These are phyloP conservation scores for Cercospora berteroae DNA, from an alignment of 2,329 filamentous ascomycete genomes.

Conservation along the genomic window DNA sequence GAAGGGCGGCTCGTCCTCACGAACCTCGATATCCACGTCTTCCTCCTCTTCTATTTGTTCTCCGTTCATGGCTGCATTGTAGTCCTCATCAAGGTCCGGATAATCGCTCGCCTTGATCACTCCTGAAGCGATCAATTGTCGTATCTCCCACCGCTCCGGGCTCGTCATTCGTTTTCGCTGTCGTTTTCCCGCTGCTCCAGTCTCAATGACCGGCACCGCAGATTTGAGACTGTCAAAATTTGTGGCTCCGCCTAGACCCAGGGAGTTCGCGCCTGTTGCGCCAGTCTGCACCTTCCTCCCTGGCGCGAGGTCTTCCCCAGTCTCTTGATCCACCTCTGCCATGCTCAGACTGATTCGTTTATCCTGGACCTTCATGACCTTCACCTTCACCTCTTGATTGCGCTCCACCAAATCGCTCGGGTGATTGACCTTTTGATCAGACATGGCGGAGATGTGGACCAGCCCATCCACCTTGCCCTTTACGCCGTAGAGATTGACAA, in stretches of 20 bases:
- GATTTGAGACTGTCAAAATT: slow-evolving; percentile 38
- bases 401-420: slow-evolving; percentile 81
- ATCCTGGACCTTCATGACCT: slow-evolving; percentile 83
- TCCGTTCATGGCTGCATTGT: slow-evolving; percentile 80
- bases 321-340: slow-evolving; percentile 93
- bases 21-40: slow-evolving; percentile 94
- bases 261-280: slow-evolving; percentile 85
- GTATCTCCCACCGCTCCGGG: slow-evolving; percentile 95
- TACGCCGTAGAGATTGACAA: slow-evolving; percentile 87
- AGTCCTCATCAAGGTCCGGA: slow-evolving; percentile 91
- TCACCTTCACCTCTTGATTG: slow-evolving; percentile 86
- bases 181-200: slow-evolving; percentile 51
- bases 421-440: slow-evolving; percentile 83
- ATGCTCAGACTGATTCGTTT: slow-evolving; percentile 84
- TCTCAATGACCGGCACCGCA: slow-evolving; percentile 61
- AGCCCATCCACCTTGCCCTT: slow-evolving; percentile 86
- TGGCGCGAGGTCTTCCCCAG: slow-evolving; percentile 78
- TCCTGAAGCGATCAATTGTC: slow-evolving; percentile 92
- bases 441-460: slow-evolving; percentile 88
- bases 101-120: slow-evolving; percentile 91
- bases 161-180: slow-evolving; percentile 93
- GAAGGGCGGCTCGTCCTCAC: slow-evolving; percentile 95
- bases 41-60: slow-evolving; percentile 91
- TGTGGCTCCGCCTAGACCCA: slow-evolving; percentile 67
- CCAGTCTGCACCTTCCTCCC: slow-evolving; percentile 76